Percentiles rank a stretch among this genome's conserved stretches.
Evolutionary conservation across 106 monocot genomes (phyloP).

Genomic region (Allium fistulosum): DNA sequence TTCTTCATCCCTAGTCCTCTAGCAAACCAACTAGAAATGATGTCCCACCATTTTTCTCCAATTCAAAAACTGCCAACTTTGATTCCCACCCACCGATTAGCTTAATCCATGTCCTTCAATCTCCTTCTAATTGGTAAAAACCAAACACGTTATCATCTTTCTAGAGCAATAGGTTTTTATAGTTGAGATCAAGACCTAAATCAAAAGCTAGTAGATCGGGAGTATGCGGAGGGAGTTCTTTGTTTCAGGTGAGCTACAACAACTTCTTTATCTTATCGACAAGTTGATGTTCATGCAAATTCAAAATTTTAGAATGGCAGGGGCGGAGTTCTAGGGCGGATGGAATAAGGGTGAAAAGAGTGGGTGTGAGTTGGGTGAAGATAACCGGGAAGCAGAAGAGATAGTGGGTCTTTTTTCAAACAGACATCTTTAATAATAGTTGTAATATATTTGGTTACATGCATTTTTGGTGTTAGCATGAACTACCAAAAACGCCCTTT

Average conservation of each 20-base stretch:
- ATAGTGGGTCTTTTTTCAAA: too few species aligned
- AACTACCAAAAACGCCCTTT: too few species aligned
- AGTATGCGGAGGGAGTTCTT: conserved; percentile 52
- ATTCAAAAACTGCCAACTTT: conserved; percentile 47
- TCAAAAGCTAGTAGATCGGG: conserved; percentile 67
- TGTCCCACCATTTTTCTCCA: conserved; percentile 21
- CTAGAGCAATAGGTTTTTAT: conserved; percentile 26
- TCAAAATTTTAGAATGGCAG: conserved; percentile 19
- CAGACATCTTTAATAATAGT: too few species aligned
- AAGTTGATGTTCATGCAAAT: conserved; percentile 25
- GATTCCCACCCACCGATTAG: conserved; percentile 40
- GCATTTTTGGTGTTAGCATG: too few species aligned
- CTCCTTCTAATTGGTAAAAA: conserved; percentile 13
- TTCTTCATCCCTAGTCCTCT: conserved; percentile 57
- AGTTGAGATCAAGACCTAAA: conserved; percentile 54
- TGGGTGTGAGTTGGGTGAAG: conserved; percentile 23
- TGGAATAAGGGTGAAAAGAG: conserved; percentile 31
- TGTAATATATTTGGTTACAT: too few species aligned
- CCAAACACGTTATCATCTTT: conserved; percentile 38
- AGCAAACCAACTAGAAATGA: conserved; percentile 69
- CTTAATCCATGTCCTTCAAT: conserved; percentile 46
- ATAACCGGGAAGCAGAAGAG: conserved; percentile 50
- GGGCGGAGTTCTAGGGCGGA: conserved; percentile 30
- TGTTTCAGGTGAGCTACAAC: conserved; percentile 44
- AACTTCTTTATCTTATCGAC: conserved; percentile 55